Conservation (phyloP, 257 asterid genomes). For the Solanum appendiculatum region DNA sequence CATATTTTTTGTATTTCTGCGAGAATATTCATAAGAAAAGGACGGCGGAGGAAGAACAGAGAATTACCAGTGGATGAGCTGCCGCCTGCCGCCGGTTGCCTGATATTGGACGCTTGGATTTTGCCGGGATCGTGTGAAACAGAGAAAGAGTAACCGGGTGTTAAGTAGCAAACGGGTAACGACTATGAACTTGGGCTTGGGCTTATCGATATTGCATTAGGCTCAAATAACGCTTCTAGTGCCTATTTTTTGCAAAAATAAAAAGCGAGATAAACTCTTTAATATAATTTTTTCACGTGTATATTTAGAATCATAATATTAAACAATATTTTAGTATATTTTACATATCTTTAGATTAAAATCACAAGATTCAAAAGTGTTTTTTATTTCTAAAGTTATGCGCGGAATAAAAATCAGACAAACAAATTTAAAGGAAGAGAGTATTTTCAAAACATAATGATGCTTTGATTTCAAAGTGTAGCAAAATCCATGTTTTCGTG, state of each 20-base stretch:
- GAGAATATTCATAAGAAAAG: neutral
- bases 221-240: neutral
- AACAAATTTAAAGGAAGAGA: no score
- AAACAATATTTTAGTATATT: no score
- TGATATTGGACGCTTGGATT: slow-evolving; percentile 24
- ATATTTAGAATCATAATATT: neutral
- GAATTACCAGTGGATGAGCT: slow-evolving; percentile 26
- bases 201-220: neutral
- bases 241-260: no score
- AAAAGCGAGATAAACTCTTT: neutral
- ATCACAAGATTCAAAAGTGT: no score
- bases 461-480: neutral
- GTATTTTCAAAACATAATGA: neutral
- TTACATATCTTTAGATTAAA: no score
- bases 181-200: neutral
- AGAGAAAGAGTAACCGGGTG: neutral
- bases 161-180: neutral
- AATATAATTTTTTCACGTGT: no score
- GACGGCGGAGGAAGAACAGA: neutral
- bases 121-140: neutral
- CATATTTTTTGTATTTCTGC: neutral
- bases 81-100: slow-evolving; percentile 27
- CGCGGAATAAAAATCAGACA: no score
- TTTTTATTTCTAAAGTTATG: no score
- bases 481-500: no score